A percentile compares a stretch with the other conserved stretches of the same genome.
Evolutionary conservation across 2,329 filamentous ascomycete genomes (phyloP).

Genomic region (Hortaea sp.): DNA sequence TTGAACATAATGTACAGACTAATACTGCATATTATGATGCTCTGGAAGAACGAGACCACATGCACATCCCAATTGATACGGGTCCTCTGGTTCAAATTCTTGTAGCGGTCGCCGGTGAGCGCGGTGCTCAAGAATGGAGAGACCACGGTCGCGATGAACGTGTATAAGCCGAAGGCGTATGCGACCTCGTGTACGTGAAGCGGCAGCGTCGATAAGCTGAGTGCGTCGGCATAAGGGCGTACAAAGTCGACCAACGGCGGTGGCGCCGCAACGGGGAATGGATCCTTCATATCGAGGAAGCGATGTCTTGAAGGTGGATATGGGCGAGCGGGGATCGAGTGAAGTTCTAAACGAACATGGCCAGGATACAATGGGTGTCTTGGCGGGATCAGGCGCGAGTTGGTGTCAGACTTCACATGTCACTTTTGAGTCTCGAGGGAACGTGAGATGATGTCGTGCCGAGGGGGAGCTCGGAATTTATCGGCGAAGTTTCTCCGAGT

Average conservation of each 20-base stretch:
- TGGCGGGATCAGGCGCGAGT: too few species aligned
- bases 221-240: constrained; percentile 53
- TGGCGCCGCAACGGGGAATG: constrained; percentile 54
- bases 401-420: too few species aligned
- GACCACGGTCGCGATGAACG: constrained; percentile 53
- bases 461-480: too few species aligned
- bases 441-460: too few species aligned
- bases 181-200: constrained; percentile 70
- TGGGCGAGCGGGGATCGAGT: too few species aligned
- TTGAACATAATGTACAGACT: constrained; percentile 63
- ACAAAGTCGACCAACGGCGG: constrained; percentile 45
- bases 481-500: too few species aligned
- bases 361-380: too few species aligned
- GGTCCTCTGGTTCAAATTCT: constrained; percentile 50
- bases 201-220: constrained; percentile 56
- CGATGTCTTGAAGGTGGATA: too few species aligned
- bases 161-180: constrained; percentile 57
- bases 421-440: too few species aligned
- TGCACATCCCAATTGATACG: constrained; percentile 78
- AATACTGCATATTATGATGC: constrained; percentile 57
- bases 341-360: too few species aligned
- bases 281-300: constrained; percentile 54
- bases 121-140: constrained; percentile 55
- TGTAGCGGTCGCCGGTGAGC: constrained; percentile 56
- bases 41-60: constrained; percentile 74